A percentile compares a stretch with the other conserved stretches of the same genome.
phyloP scores from a whole-genome alignment of 2,329 filamentous ascomycete genomes.

The Trichophyton equinum region DNA sequence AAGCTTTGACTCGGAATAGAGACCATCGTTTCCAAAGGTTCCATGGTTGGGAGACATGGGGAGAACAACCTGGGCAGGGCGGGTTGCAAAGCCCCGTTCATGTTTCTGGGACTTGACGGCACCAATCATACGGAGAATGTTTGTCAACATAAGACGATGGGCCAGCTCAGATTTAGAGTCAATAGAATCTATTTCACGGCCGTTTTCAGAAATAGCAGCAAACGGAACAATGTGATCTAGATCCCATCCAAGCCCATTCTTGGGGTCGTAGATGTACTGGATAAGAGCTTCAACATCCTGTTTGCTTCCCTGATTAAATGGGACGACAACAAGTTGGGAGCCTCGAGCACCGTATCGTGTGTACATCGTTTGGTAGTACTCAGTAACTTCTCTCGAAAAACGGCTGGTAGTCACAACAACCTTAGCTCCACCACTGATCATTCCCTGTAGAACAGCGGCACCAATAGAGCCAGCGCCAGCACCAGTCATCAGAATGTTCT shows the following conservation, averaged over 20 bases:
- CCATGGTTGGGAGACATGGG: slow-evolving; percentile 96
- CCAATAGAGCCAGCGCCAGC: slow-evolving; percentile 96
- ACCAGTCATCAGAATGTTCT: slow-evolving; percentile 96
- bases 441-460: slow-evolving; percentile 86
- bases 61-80: slow-evolving; percentile 89
- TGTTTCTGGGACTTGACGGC: slow-evolving; percentile 84
- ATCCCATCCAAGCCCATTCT: slow-evolving; percentile 96
- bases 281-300: slow-evolving; percentile 91
- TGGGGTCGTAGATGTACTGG: slow-evolving; percentile 91
- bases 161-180: slow-evolving; percentile 97
- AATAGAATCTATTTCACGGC: slow-evolving; percentile 89
- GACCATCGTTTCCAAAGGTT: slow-evolving; percentile 92
- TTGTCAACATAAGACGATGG: slow-evolving; percentile 98
- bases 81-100: slow-evolving; percentile 77
- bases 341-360: slow-evolving; percentile 84
- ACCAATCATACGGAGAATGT: slow-evolving; percentile 81
- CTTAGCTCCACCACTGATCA: slow-evolving; percentile 93
- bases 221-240: slow-evolving; percentile 93
- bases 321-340: slow-evolving; percentile 92
- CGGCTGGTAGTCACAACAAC: slow-evolving; percentile 93
- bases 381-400: slow-evolving; percentile 92
- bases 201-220: slow-evolving; percentile 93
- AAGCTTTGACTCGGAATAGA: slow-evolving; percentile 97
- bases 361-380: slow-evolving; percentile 99
- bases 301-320: slow-evolving; percentile 98